Base-by-base conservation (phyloP, 1,284 basidiomycete genomes). In the Sporisorium sorghi region DNA sequence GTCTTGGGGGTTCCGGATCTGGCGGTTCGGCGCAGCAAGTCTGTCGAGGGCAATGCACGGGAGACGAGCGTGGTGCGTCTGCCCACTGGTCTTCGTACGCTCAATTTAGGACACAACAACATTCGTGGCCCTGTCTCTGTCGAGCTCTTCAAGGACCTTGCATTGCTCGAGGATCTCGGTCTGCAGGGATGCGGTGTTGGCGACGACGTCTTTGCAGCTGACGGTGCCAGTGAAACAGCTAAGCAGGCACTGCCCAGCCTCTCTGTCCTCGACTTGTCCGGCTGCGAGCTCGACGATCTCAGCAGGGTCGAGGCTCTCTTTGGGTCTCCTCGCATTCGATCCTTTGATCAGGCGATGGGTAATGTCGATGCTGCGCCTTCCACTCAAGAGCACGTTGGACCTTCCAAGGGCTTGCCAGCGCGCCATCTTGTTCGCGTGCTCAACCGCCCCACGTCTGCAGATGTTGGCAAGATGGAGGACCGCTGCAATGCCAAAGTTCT, bases 221-320 rank as follows among this genome's bases (percentile, higher is more conserved):
- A 59, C 7, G 30, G 32, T 5, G 11, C 42, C 3, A 1, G 30
- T 1, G 42, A 48, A 5, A 46, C 37, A 2, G n/a, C 35, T 21
- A 55, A 75, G 10, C 56, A 66, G 8, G 33, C 56, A 5, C 55
- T 83, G 6, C 9, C 30, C 3, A 62, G 47, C 26, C 71, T 83
- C 9, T 49, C 39, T 2, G 58, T 67, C 14, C 67, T 83, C 23
- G 79, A 81, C 53, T 52, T 83, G 42, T 70, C 72, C 9, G 67
- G 76, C n/a, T 78, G 78, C 56, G 74, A 81, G 37, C 58, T 81
- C 24, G 72, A 80, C 28, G 66, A 78, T 32, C 73, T 83, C 10
- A 26, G 52, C 23, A 56, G 50, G 26, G 24, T 81, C 23, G 79
- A 83, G 47, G 40, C 54, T 9, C 40, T 75, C 12, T 82, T 82